A percentile compares a stretch with the other conserved stretches of the same genome.
phyloP scores from a whole-genome alignment of 2,329 filamentous ascomycete species.

The Exophiala spinifera region DNA sequence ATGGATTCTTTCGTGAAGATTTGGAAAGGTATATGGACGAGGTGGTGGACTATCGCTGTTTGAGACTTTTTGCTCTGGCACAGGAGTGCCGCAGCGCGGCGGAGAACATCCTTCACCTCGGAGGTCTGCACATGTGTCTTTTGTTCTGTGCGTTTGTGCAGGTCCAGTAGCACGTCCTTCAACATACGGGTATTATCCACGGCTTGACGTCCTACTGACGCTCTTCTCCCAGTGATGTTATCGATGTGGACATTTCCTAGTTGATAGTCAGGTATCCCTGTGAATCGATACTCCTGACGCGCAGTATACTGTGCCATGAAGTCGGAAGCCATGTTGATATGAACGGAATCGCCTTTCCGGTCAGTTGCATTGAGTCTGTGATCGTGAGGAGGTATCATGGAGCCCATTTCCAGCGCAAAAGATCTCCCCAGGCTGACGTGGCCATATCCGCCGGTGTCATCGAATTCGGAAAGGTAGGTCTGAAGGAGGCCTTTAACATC shows the following conservation, averaged over 20 bases:
- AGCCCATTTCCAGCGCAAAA: conserved; percentile 90
- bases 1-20: conserved; percentile 94
- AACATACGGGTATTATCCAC: conserved; percentile 44
- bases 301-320: conserved; percentile 97
- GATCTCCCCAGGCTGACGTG: conserved; percentile 90
- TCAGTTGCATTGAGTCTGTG: conserved; percentile 82
- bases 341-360: conserved; percentile 61
- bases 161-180: conserved; percentile 62
- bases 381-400: conserved; percentile 78
- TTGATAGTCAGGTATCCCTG: conserved; percentile 68
- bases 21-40: conserved; percentile 88
- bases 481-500: conserved; percentile 91
- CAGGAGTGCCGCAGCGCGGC: conserved; percentile 79
- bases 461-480: conserved; percentile 92
- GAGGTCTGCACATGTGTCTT: conserved; percentile 67
- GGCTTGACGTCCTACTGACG: conserved; percentile 9
- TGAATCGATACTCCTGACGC: conserved; percentile 89
- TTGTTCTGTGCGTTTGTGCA: conserved; percentile 68
- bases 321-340: conserved; percentile 89
- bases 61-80: conserved; percentile 75
- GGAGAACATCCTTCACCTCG: conserved; percentile 76
- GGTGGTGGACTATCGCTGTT: conserved; percentile 74
- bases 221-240: conserved; percentile 16
- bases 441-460: conserved; percentile 85
- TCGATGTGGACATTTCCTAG: conserved; percentile 14